Conservation (phyloP, 495 filamentous ascomycete species). For the Hypoxylon crocopeplum region DNA sequence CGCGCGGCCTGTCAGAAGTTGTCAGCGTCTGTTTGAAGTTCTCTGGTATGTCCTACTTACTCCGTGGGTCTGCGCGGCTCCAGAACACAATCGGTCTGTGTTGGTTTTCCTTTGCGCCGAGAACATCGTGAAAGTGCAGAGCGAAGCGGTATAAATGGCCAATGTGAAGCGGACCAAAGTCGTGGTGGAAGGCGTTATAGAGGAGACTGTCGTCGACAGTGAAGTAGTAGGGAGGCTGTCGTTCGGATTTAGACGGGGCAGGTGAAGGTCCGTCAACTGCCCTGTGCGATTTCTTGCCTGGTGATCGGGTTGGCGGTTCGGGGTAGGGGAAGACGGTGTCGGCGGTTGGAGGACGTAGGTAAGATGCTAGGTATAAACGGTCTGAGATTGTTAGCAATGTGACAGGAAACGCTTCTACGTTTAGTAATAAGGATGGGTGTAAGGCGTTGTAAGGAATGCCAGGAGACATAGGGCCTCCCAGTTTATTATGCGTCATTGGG, state of each 20-base stretch:
- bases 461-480: constrained; percentile 24
- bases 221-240: constrained; percentile 83
- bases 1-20: constrained; percentile 66
- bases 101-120: constrained; percentile 81
- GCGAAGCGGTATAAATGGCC: constrained; percentile 97
- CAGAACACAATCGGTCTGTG: constrained; percentile 90
- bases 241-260: constrained; percentile 47
- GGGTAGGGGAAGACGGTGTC: constrained; percentile 89
- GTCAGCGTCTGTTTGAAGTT: constrained; percentile 19
- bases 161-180: constrained; percentile 97
- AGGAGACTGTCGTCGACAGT: constrained; percentile 89
- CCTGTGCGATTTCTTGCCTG: constrained; percentile 77
- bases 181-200: constrained; percentile 98
- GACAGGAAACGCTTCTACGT: constrained; percentile 23
- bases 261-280: constrained; percentile 62
- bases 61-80: constrained; percentile 88
- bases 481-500: constrained; percentile 15
- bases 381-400: constrained; percentile 64
- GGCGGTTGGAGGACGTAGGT: constrained; percentile 78
- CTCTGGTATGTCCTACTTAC: constrained; percentile 53
- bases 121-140: constrained; percentile 89
- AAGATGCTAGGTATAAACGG: constrained; percentile 92
- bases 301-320: constrained; percentile 57
- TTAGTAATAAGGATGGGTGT: constrained; percentile 23
- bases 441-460: constrained; percentile 35